These are phyloP conservation scores for Globisporangium acanthophoron DNA, from an alignment of 352 stramenopile genomes.

Conservation along the genomic window DNA sequence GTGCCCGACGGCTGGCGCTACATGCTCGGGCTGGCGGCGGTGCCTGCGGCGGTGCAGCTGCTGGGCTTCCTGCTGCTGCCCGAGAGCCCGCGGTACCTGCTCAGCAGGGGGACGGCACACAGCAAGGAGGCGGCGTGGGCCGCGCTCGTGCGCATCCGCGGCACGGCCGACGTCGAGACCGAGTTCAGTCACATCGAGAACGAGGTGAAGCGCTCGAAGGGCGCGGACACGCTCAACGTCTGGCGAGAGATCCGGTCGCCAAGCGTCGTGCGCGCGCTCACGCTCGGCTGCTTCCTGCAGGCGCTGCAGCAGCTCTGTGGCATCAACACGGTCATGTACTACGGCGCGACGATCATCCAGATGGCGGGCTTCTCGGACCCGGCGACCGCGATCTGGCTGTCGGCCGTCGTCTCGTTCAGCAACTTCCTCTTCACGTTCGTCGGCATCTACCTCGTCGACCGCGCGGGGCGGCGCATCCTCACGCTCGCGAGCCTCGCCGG, in stretches of 20 bases:
- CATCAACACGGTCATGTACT: slow-evolving; percentile 90
- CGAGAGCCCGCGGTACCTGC: slow-evolving; percentile 65
- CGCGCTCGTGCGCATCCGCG: slow-evolving; percentile 49
- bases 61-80: slow-evolving; percentile 60
- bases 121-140: slow-evolving; percentile 33
- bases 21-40: slow-evolving; percentile 69
- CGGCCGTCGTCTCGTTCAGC: slow-evolving; percentile 59
- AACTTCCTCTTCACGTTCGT: slow-evolving; percentile 73
- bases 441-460: slow-evolving; percentile 54
- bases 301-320: slow-evolving; percentile 68
- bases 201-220: slow-evolving; percentile 29
- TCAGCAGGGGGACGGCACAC: slow-evolving; percentile 21
- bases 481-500: slow-evolving; percentile 42
- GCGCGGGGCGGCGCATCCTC: slow-evolving; percentile 34
- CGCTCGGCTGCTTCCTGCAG: slow-evolving; percentile 59
- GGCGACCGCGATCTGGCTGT: slow-evolving; percentile 73
- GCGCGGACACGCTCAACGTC: slow-evolving; percentile 16
- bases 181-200: slow-evolving; percentile 57
- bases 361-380: slow-evolving; percentile 70
- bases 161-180: slow-evolving; percentile 35
- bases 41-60: slow-evolving; percentile 67
- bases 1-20: slow-evolving; percentile 62
- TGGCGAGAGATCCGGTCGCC: slow-evolving; percentile 31
- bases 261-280: slow-evolving; percentile 34
- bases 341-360: slow-evolving; percentile 77